Base-by-base conservation (phyloP, 192 early-diverging fungal species). In the Linnemannia schmuckeri region DNA sequence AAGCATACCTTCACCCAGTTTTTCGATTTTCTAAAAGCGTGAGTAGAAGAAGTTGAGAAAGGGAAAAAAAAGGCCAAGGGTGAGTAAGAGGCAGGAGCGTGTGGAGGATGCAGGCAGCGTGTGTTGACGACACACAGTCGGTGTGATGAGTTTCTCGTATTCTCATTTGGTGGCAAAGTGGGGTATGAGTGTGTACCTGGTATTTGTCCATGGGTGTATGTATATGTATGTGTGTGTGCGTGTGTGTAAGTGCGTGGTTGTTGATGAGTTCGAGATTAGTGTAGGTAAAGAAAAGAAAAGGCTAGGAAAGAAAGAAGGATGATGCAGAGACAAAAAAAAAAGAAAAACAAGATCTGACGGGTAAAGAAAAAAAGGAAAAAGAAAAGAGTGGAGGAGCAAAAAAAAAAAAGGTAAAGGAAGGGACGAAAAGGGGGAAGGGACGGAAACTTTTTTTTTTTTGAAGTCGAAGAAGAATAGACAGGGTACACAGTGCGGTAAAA, bases 1-100 rank as follows among this genome's bases (percentile, higher is more conserved):
- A n/a, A 46, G 63, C 24, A 18, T 91, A 93, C 96, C 97, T 92
- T 98, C 98, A 77, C 98, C 98, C 5, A 99, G 92, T 89, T 99
- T 99, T 92, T 99, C 98, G 74, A 99, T 99, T 95, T 99, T 99
- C 94, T 98, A 90, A 1, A 10, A 66, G 68, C 27, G 76, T 54
- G 40, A 33, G 49, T 12, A 33, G 13, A 71, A 52, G 12, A 61
- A 63, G 41, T 18, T 46, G 74, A 2, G 8, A 72, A 44, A 22
- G 40, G 42, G 47, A n/a, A 71, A 72, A 35, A 38, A 9, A 52
- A 72, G 1, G 41, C 30, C 41, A 27, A 37, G 27, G 24, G 44
- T 49, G 68, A 15, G 70, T 41, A n/a, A 35, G 33, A 6, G 40
- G 40, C 38, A 33, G 7, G 9, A 69, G 18, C 9, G n/a, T 24